Percentiles rank a stretch among this genome's conserved stretches.
phyloP scores from a whole-genome alignment of 1,139 yeast genomes.

The Saccharomycopsis phalli region DNA sequence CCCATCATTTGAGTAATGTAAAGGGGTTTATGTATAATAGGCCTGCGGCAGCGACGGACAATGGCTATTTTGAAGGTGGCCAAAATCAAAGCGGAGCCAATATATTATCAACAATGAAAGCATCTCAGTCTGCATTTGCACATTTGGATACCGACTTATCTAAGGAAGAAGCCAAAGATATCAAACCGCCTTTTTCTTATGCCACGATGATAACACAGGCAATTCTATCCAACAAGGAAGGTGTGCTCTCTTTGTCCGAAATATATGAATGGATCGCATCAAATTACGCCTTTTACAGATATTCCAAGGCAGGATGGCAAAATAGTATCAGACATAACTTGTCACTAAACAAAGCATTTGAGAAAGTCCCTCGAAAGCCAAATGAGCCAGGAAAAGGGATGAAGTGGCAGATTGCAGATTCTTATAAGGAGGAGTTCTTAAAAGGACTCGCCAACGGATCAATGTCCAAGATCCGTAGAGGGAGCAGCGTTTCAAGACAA shows the following conservation, averaged over 20 bases:
- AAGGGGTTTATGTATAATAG: conserved; percentile 3
- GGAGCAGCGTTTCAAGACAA: conserved; percentile 71
- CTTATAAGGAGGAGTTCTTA: conserved; percentile 76
- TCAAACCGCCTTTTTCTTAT: conserved; percentile 93
- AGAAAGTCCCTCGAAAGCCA: conserved; percentile 89
- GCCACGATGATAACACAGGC: conserved; percentile 99
- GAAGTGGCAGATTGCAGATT: conserved; percentile 95
- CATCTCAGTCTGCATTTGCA: conserved; percentile 23
- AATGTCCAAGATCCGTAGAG: conserved; percentile 64
- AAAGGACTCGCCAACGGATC: conserved; percentile 71
- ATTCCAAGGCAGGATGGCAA: conserved; percentile 94
- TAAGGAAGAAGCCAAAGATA: conserved; percentile 82
- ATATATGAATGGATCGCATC: conserved; percentile 85
- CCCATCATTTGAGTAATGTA: neutral
- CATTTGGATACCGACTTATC: conserved; percentile 39
- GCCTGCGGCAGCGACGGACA: neutral
- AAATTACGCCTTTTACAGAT: conserved; percentile 86
- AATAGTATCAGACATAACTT: conserved; percentile 77
- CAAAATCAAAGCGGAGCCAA: neutral
- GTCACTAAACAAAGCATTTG: conserved; percentile 78
- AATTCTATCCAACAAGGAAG: conserved; percentile 77
- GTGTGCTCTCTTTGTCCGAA: conserved; percentile 81
- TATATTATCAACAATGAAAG: conserved; percentile 14
- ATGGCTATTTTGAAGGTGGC: conserved; percentile 3
- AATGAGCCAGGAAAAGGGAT: conserved; percentile 98